Base-by-base conservation (phyloP, 1,284 basidiomycete genomes). In the Takashimella tepidaria region DNA sequence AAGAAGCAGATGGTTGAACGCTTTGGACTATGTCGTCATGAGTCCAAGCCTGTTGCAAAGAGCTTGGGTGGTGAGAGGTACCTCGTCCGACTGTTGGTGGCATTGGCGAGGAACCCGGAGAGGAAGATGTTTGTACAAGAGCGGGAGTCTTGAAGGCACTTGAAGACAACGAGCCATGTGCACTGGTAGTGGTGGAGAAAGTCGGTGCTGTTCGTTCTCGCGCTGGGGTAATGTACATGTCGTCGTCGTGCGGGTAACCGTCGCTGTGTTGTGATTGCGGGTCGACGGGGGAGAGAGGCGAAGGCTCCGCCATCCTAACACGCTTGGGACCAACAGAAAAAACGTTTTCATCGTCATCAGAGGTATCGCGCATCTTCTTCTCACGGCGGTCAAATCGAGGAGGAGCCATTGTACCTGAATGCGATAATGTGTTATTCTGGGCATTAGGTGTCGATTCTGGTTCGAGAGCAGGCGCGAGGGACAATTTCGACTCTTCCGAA, bases 81-180 rank as follows among this genome's bases (percentile, higher is more conserved):
- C 52, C 23, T 8, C 73, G 66, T 2, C 62, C 64, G 25, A 70
- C 62, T 0, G 73, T 75, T 1, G 66, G 62, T 1, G 74, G 74
- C 67, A 73, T 72, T 4, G 74, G 74, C 3, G 74, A 75, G 1
- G 74, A 75, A 1, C 70, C 69, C 1, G 74, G 74, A 1, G 72
- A 74, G 5, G 74, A 76, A 0, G 71, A 68, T 0, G 70, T 65
- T 46, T 72, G 68, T 24, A 72, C 61, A 13, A 74, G 56, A 5
- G 68, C 72, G 4, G 72, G 72, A 0, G 72, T 74, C 50, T 69
- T 72, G 61, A 72, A 67, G 3, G 63, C 61, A 31, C 65, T 66
- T 1, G 66, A 65, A 8, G 55, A 60, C 19, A 68, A 54, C 31
- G 31, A 37, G 10, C 31, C 31, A 16, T 37, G 31, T 37, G 31